Conservation (phyloP, 345 rosid genomes). For the Pelargonium nanum region DNA sequence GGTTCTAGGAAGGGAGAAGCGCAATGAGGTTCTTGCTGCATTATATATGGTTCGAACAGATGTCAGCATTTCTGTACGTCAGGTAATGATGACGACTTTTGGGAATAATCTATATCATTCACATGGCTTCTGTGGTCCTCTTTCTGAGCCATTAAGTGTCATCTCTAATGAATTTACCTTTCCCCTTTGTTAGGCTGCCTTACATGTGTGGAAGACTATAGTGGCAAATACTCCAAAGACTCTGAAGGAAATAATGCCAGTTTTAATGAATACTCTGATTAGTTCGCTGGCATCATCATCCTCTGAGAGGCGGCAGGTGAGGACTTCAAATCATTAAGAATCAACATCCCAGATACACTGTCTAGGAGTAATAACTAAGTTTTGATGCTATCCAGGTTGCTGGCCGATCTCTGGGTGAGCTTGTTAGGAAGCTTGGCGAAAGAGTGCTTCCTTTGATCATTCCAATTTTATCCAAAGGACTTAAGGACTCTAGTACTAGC, state of each 20-base stretch:
- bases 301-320: constrained; percentile 95
- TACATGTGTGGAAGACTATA: constrained; percentile 97
- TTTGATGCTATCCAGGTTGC: constrained; percentile 48
- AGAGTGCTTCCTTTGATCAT: constrained; percentile 97
- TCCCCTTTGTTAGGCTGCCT: constrained; percentile 56
- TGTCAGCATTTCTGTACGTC: constrained; percentile 88
- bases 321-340: constrained; percentile 2
- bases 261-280: constrained; percentile 83
- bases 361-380: not conserved
- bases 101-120: not conserved
- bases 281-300: constrained; percentile 86
- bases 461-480: constrained; percentile 76
- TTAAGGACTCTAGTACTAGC: constrained; percentile 62
- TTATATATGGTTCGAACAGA: constrained; percentile 96
- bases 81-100: constrained; percentile 41
- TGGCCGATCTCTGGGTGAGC: constrained; percentile 89
- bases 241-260: constrained; percentile 92
- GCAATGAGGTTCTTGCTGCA: constrained; percentile 97
- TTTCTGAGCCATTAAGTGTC: not conserved
- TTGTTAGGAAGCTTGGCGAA: constrained; percentile 98
- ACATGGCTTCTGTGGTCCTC: not conserved
- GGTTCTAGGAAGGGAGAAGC: constrained; percentile 88
- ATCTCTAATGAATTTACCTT: not conserved
- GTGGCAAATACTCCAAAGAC: constrained; percentile 99
- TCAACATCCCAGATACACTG: not conserved